Base-by-base conservation (phyloP, 441 rosid genomes). In the Populus hybrid region DNA sequence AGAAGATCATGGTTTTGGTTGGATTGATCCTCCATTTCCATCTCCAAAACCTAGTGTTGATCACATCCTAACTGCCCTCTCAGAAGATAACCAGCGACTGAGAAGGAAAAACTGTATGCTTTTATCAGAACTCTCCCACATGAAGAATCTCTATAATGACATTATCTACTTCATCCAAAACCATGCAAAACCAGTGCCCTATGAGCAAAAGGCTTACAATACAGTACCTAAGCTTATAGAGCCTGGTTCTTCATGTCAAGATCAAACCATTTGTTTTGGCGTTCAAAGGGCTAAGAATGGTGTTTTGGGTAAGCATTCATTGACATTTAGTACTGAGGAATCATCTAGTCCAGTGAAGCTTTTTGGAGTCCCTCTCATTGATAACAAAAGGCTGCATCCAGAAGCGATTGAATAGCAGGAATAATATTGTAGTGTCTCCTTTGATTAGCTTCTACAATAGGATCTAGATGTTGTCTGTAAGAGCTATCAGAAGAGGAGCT, bases 131-230 rank as follows among this genome's bases (percentile, higher is more conserved):
- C 90, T 93, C 9, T 87, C 93, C 38, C 92, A 91, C 72, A 92
- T 93, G 95, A 92, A 86, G 81, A 90, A 84, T 77, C 97, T 93
- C 34, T 92, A 93, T 86, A 92, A 90, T 79, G 94, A 90, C 84
- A 92, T 93, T 57, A 90, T 93, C 85, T 93, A 89, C 80, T 92
- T 93, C 67, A 93, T 93, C 53, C 98, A 93, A 73, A 92, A 90
- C 80, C 98, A 93, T 83, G 93, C 89, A 65, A 89, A 92, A 83
- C 90, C 90, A 84, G 16, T 75, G 81, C 34, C 93, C 92, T 3
- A 84, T 80, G 82, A 77, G 21, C 80, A 71, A 65, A 67, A 69
- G 8, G 26, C 26, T 64, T 23, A 6, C 70, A n/a, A 12, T 30
- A 9, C 75, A 2, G 71, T 28, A 4, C 76, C 84, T 1, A 84